Evolutionary conservation across 2,329 filamentous ascomycete species (phyloP), one percentile per base, ranked within the genome.

Genomic region (Fusarium stilboides): DNA sequence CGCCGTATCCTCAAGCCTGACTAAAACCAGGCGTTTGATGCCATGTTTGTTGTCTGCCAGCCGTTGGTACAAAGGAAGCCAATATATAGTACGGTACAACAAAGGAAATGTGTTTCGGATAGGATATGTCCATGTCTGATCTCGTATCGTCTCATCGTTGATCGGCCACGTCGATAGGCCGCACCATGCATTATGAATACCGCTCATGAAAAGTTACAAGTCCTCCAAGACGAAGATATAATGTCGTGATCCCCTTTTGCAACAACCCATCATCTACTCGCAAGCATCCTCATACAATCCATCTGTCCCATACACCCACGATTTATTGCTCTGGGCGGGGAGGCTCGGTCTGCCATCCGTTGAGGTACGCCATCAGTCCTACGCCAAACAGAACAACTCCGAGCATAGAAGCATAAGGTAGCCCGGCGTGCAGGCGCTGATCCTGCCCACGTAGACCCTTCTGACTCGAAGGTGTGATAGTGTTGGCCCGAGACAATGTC

Each of bases 311-410:
- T 60, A 70, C 42, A 62, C 37, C 51, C n/a, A 45, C 51, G 45
- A n/a, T 60, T 77, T 70, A 80, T 74, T 74, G 72, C 59, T 81
- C 79, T 47, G 77, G 52, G 22, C 71, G 73, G 6, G 78, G 69
- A 39, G 80, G 74, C 52, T 79, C 74, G 22, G 75, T 40, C 73
- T 94, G 91, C 92, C 92, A 95, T 52, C 91, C 91, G 75, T 96
- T 96, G 72, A 96, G 85, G 79, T 94, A 94, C 42, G 92, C 92
- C 93, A 96, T 96, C 69, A 96, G 79, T 15, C 93, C 92, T 82
- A 96, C 91, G 33, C 93, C 93, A 64, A 96, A 82, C 57, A 96
- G 80, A 26, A 96, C 92, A 33, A 96, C 93, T 13, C 93, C 91
- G 45, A 96, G 80, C 87, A 95, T 94, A 3, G 92, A 94, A 40